Conservation (phyloP, 78 protist genomes). For the Cyanophora paradoxa region DNA sequence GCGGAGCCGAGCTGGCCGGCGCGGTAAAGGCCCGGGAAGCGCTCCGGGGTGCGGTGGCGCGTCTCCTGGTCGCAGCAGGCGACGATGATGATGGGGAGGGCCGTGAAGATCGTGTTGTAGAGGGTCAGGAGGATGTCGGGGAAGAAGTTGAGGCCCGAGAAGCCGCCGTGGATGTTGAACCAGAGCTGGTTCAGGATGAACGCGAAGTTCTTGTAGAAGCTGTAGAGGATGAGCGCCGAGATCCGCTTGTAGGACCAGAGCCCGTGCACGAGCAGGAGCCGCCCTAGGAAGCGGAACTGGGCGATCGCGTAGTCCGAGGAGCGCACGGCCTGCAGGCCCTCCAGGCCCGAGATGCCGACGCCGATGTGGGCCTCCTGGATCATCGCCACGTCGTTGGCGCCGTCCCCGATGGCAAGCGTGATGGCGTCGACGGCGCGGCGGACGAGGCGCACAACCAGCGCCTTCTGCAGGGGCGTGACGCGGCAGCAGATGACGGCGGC, state of each 20-base stretch:
- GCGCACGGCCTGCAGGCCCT: constrained; percentile 61
- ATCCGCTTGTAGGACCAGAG: constrained; percentile 47
- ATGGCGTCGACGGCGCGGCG: not conserved
- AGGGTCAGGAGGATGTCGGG: not conserved
- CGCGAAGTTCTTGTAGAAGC: constrained; percentile 67
- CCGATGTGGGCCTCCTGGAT: constrained; percentile 79
- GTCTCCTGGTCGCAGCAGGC: constrained; percentile 29
- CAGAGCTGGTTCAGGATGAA: constrained; percentile 6
- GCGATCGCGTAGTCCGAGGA: constrained; percentile 78
- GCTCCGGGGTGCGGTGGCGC: not conserved
- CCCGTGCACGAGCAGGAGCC: constrained; percentile 67
- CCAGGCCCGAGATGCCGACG: constrained; percentile 87
- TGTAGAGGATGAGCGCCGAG: constrained; percentile 25
- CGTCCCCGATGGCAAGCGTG: constrained; percentile 74
- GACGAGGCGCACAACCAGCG: constrained; percentile 41
- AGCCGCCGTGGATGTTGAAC: not conserved
- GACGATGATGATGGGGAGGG: constrained; percentile 2
- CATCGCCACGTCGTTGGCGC: constrained; percentile 81
- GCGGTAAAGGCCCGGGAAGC: constrained; percentile 18
- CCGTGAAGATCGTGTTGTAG: constrained; percentile 11
- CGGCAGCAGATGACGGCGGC: constrained; percentile 79
- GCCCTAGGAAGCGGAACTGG: constrained; percentile 61
- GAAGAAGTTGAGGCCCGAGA: constrained; percentile 44
- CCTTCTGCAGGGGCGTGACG: constrained; percentile 80
- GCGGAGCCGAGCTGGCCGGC: not conserved